A percentile compares a stretch with the other conserved stretches of the same genome.
Conservation (phyloP, 805 yeast genomes). For the Yarrowia sp. region DNA sequence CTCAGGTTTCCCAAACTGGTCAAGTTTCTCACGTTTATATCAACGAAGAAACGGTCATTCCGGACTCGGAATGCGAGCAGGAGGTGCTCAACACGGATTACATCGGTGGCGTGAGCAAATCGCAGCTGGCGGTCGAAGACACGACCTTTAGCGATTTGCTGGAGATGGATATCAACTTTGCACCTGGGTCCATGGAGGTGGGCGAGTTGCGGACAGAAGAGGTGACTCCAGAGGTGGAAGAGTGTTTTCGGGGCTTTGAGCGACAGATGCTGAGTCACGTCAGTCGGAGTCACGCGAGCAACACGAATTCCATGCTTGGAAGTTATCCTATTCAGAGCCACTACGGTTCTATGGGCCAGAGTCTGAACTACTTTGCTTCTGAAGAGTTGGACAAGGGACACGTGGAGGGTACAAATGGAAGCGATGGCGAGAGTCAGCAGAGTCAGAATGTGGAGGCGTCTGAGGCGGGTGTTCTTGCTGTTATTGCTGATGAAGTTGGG, state of each 20-base stretch:
- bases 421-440: neutral
- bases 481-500: neutral
- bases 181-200: conserved; percentile 1
- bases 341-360: neutral
- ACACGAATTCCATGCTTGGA: neutral
- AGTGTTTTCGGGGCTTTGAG: conserved; percentile 10
- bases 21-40: conserved; percentile 45
- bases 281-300: neutral
- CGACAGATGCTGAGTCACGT: conserved; percentile 10
- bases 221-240: conserved; percentile 15
- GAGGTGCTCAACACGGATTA: conserved; percentile 71
- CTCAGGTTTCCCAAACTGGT: too few relatives aligned
- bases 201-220: conserved; percentile 14
- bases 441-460: neutral
- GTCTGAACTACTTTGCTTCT: neutral
- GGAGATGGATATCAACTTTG: conserved; percentile 7
- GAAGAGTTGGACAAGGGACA: neutral
- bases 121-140: neutral
- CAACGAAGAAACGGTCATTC: conserved; percentile 60
- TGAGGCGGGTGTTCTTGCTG: neutral
- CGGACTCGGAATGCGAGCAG: conserved; percentile 90
- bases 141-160: neutral
- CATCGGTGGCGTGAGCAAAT: neutral
- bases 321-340: neutral
- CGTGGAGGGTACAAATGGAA: neutral